Evolutionary conservation across 1,284 basidiomycete genomes (phyloP), one percentile per base, ranked within the genome.

Genomic region (Golubevia sp.): DNA sequence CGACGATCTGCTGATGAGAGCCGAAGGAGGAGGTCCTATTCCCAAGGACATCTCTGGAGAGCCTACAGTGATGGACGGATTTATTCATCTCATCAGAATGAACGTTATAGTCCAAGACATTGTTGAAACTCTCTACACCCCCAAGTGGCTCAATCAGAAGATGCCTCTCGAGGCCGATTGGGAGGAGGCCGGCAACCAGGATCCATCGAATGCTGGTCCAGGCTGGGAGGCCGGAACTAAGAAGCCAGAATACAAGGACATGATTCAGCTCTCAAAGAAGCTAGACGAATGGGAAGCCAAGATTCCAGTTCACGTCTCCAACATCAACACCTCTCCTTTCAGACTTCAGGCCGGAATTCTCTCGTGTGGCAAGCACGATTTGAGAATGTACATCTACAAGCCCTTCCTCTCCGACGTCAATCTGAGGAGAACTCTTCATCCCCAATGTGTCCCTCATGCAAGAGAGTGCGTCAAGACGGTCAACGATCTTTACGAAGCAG

Each of bases 341-440:
- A 64, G 67, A 49, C 59, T 72, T 21, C 74, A 73, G 54, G 68
- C 68, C 11, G 74, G 66, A 0, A 20, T 78, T 44, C 59, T 78
- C 49, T 63, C 64, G 56, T 76, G 72, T 30, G 76, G 70, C 24
- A 67, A 63, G 8, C 64, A 74, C 55, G 72, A 78, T 49, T 67
- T 78, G 25, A 66, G 72, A 1, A 66, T 78, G 21, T 78, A 78
- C 63, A 78, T 74, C 53, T 68, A 74, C 65, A 78, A 76, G 63
- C 76, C 74, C 2, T 76, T 77, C 56, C 55, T 77, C 38, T 61
- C 71, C 49, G 66, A 73, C 62, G 62, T 66, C 23, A 66, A 68
- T 26, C 56, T 75, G 48, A 62, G 66, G 27, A 75, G 74, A 63
- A 75, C 74, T 68, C 68, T 73, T 1, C 67, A 76, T 49, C 74